Evolutionary conservation across 768 basidiomycete species (phyloP).

Genomic region (Clavulina sp.): DNA sequence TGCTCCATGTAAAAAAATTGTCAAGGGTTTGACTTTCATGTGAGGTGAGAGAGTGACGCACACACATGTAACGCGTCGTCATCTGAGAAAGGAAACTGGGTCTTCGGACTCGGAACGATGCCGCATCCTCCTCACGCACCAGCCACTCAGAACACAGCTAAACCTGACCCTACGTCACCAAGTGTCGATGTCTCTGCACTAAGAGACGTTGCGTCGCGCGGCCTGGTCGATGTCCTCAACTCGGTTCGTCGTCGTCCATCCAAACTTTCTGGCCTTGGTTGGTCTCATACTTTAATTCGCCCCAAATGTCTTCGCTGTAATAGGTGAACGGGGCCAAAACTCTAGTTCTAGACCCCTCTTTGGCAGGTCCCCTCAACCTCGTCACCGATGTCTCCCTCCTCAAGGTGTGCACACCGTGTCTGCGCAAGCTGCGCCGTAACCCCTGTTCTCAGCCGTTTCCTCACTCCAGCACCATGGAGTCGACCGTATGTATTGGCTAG

Average conservation of each 20-base stretch:
- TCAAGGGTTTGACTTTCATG: too few species aligned
- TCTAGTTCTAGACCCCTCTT: conserved; percentile 72
- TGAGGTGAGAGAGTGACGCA: too few species aligned
- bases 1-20: too few species aligned
- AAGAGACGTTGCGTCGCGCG: conserved; percentile 62
- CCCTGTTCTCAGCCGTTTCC: not conserved
- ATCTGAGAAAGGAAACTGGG: too few species aligned
- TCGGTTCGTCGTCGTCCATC: conserved; percentile 28
- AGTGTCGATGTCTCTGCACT: conserved; percentile 19
- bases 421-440: not conserved
- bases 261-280: not conserved
- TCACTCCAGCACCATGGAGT: conserved; percentile 78
- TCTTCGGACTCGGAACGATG: too few species aligned
- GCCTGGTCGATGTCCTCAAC: conserved; percentile 72
- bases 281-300: conserved; percentile 3
- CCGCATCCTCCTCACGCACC: too few species aligned
- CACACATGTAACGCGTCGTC: too few species aligned
- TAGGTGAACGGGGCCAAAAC: conserved; percentile 92
- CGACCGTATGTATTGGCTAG: conserved; percentile 99
- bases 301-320: not conserved
- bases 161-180: not conserved
- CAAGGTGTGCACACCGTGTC: conserved; percentile 43
- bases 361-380: conserved; percentile 84
- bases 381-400: conserved; percentile 87
- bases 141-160: too few species aligned